Percentiles rank a stretch among this genome's conserved stretches.
Conservation (phyloP, 306 rosid genomes). For the Rosa multiflora region DNA sequence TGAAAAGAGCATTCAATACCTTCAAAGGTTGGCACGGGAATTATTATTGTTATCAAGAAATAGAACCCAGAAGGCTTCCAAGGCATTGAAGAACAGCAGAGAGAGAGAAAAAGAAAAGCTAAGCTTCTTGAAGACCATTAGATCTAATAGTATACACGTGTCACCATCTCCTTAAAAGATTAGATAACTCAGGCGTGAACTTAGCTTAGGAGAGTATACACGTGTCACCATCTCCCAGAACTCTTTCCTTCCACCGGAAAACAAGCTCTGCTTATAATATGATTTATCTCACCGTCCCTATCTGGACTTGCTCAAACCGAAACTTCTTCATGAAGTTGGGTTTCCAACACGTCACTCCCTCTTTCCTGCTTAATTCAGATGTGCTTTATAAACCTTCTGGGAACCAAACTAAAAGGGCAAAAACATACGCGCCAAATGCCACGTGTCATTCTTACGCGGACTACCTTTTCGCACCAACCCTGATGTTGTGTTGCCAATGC, state of each 20-base stretch:
- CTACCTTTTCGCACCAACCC: not conserved
- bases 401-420: not conserved
- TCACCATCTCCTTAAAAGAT: no score
- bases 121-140: no score
- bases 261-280: not conserved
- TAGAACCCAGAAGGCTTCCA: no score
- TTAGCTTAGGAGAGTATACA: no score
- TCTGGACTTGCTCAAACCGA: not conserved
- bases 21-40: no score
- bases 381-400: not conserved
- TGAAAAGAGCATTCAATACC: no score
- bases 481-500: not conserved
- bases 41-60: no score
- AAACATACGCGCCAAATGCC: not conserved
- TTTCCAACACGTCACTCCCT: not conserved
- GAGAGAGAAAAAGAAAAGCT: no score
- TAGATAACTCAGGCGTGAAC: no score
- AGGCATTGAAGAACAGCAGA: no score
- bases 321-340: not conserved
- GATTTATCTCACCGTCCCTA: not conserved
- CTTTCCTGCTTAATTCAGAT: not conserved
- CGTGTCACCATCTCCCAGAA: no score
- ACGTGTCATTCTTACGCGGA: constrained; percentile 17
- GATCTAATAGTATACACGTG: no score
- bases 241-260: not conserved